Conservation (phyloP, 805 yeast species). For the Lachancea dasiensis region DNA sequence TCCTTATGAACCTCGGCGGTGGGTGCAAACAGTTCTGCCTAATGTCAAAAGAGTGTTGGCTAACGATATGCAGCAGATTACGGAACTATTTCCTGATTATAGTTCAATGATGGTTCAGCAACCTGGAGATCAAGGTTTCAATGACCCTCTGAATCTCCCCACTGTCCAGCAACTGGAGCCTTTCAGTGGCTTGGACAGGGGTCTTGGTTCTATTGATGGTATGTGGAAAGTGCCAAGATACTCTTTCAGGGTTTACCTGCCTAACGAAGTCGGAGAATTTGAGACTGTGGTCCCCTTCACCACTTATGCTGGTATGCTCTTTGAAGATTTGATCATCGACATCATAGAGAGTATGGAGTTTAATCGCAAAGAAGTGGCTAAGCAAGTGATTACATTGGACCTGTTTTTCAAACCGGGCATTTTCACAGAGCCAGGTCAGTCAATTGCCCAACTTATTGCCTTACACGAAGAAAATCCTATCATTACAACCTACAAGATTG, state of each 20-base stretch:
- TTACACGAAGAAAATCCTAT: slow-evolving; percentile 37
- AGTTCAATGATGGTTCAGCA: slow-evolving; percentile 31
- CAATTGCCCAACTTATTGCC: slow-evolving; percentile 61
- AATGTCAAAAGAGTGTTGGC: slow-evolving; percentile 39
- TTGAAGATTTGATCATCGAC: slow-evolving; percentile 73
- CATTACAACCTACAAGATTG: slow-evolving; percentile 79
- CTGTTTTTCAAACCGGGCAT: slow-evolving; percentile 58
- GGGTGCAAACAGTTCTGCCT: slow-evolving; percentile 47
- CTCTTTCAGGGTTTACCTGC: slow-evolving; percentile 54
- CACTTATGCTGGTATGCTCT: slow-evolving; percentile 50
- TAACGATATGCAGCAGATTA: slow-evolving; percentile 38
- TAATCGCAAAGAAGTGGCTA: slow-evolving; percentile 81
- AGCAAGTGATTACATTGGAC: slow-evolving; percentile 72
- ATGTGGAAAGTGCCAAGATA: slow-evolving; percentile 64
- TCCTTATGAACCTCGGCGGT: slow-evolving; percentile 48
- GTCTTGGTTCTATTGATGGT: slow-evolving; percentile 51
- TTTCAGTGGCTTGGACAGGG: slow-evolving; percentile 31
- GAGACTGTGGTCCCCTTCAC: slow-evolving; percentile 59
- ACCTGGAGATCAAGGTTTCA: slow-evolving; percentile 30
- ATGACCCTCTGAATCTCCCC: slow-evolving; percentile 34
- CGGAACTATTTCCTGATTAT: slow-evolving; percentile 37
- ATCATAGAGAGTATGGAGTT: slow-evolving; percentile 75
- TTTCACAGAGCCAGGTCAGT: slow-evolving; percentile 70
- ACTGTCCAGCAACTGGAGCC: slow-evolving; percentile 32
- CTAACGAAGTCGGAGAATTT: slow-evolving; percentile 44